Percentiles rank a stretch among this genome's conserved stretches.
These are phyloP conservation scores for Acer campestre DNA, from an alignment of 345 rosid genomes.

Conservation along the genomic window DNA sequence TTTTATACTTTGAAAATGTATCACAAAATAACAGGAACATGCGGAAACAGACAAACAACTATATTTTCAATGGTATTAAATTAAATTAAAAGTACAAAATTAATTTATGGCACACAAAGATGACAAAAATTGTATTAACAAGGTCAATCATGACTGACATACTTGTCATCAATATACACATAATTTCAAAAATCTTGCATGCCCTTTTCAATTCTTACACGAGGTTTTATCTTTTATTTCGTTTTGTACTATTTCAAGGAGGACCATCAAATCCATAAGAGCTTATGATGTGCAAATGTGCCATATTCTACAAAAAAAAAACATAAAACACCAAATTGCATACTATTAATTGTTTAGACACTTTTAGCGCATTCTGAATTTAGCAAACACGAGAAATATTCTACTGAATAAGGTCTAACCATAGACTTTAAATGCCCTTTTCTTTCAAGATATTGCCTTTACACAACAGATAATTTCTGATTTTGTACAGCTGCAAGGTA, in stretches of 20 bases:
- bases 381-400: not conserved
- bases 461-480: not conserved
- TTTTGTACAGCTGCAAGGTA: not conserved
- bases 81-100: not conserved
- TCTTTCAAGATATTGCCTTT: not conserved
- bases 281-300: not conserved
- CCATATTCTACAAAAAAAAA: not conserved
- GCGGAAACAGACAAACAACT: not conserved
- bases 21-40: slow-evolving; percentile 2
- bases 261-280: not conserved
- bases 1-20: not conserved
- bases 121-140: not conserved
- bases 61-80: not conserved
- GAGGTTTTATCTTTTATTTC: not conserved
- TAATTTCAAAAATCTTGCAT: not conserved
- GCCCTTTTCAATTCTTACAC: not conserved
- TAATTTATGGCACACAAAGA: not conserved
- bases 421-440: not conserved
- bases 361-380: not conserved
- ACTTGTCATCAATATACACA: not conserved
- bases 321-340: not conserved
- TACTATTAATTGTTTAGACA: not conserved
- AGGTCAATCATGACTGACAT: not conserved
- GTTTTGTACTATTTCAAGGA: not conserved
- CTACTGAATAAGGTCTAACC: not conserved